A percentile compares a stretch with the other conserved stretches of the same genome.
Conservation (phyloP, 2,329 filamentous ascomycete genomes). For the Madurella mycetomatis region DNA sequence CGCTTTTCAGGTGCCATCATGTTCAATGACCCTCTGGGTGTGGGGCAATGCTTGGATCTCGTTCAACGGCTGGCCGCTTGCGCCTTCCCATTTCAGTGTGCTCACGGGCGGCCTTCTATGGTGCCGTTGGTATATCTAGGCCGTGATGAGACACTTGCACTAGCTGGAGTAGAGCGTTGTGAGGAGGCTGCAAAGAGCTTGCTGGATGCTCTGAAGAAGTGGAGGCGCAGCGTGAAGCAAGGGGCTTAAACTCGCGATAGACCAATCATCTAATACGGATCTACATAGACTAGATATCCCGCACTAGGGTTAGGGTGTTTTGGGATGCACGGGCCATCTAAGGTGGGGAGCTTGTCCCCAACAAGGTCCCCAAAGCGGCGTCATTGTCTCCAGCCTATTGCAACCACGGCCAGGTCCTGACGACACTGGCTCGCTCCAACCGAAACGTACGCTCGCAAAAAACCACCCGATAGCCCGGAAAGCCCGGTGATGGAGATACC, state of each 20-base stretch:
- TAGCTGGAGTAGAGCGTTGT: neutral
- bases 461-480: neutral
- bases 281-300: too few relatives aligned
- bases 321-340: too few relatives aligned
- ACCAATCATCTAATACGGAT: too few relatives aligned
- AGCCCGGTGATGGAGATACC: constrained; percentile 24
- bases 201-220: constrained; percentile 10
- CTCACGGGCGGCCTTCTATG: constrained; percentile 69
- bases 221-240: neutral
- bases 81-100: constrained; percentile 76
- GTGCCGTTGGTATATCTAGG: constrained; percentile 56
- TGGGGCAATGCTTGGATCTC: constrained; percentile 54
- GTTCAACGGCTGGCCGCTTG: constrained; percentile 56
- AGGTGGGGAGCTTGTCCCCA: too few relatives aligned
- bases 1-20: constrained; percentile 59
- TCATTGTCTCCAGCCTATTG: too few relatives aligned
- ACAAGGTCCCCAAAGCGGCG: too few relatives aligned
- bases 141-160: neutral
- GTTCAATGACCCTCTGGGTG: constrained; percentile 70
- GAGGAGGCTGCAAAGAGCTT: constrained; percentile 4
- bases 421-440: neutral
- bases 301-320: too few relatives aligned
- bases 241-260: neutral
- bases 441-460: neutral
- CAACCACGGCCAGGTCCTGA: too few relatives aligned